A percentile compares a stretch with the other conserved stretches of the same genome.
Evolutionary conservation across 352 stramenopile genomes (phyloP).

Genomic region (Aphanomyces astaci): DNA sequence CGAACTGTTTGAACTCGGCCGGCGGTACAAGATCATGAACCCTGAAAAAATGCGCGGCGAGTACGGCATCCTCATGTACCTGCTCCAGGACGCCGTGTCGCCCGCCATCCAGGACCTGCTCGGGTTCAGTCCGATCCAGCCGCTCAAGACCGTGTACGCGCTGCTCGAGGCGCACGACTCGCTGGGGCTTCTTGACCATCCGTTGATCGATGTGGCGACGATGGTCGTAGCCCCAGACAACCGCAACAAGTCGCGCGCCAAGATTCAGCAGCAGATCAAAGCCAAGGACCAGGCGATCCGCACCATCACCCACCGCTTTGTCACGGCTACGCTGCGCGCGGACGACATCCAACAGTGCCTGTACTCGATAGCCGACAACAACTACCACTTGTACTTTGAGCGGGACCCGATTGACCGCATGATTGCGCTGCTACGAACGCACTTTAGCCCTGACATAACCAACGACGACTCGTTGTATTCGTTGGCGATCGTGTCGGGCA

Average conservation of each 20-base stretch:
- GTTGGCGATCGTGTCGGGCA: conserved; percentile 89
- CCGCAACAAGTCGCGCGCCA: conserved; percentile 72
- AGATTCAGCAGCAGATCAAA: conserved; percentile 91
- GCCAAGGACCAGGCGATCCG: conserved; percentile 88
- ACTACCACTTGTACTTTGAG: conserved; percentile 91
- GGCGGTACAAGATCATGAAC: conserved; percentile 98
- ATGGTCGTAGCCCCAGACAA: conserved; percentile 90
- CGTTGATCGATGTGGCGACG: conserved; percentile 88
- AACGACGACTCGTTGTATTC: conserved; percentile 67
- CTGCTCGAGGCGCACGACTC: conserved; percentile 67
- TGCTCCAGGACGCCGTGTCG: conserved; percentile 87
- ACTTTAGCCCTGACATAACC: conserved; percentile 71
- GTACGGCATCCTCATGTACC: conserved; percentile 95
- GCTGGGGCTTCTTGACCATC: conserved; percentile 74
- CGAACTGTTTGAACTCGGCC: conserved; percentile 89
- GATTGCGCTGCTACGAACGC: conserved; percentile 79
- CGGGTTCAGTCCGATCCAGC: conserved; percentile 68
- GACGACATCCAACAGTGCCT: conserved; percentile 30
- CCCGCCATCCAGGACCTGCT: conserved; percentile 76
- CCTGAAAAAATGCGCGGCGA: conserved; percentile 95
- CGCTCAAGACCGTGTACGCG: conserved; percentile 87
- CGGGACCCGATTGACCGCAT: conserved; percentile 94
- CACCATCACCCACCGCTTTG: conserved; percentile 73
- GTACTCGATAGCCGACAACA: conserved; percentile 35
- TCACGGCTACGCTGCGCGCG: conserved; percentile 25